phyloP scores from a whole-genome alignment of 2,329 filamentous ascomycete species.

The Pyricularia sp. region DNA sequence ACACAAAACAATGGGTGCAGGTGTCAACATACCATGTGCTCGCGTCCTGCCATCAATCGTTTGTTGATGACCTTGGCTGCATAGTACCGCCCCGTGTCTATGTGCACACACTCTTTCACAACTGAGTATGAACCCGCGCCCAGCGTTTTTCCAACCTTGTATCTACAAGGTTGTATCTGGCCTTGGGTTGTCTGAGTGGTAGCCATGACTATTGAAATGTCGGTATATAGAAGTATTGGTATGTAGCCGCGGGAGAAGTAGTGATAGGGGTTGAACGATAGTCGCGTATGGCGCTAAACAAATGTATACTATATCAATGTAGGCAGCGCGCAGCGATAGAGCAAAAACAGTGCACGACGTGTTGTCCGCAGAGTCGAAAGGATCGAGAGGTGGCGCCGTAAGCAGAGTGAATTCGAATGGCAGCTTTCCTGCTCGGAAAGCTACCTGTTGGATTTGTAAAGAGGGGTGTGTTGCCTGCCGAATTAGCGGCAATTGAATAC shows the following conservation, averaged over 20 bases:
- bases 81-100: slow-evolving; percentile 96
- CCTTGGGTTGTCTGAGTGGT: slow-evolving; percentile 11
- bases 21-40: slow-evolving; percentile 76
- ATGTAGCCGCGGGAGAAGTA: not conserved
- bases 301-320: not conserved
- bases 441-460: not conserved
- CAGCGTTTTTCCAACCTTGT: slow-evolving; percentile 97
- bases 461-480: not conserved
- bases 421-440: not conserved
- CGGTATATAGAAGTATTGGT: not conserved
- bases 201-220: slow-evolving; percentile 6
- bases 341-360: not conserved
- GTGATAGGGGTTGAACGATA: not conserved
- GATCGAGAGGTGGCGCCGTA: not conserved
- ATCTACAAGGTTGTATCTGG: slow-evolving; percentile 84
- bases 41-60: slow-evolving; percentile 88
- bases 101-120: slow-evolving; percentile 97
- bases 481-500: not conserved
- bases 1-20: not conserved
- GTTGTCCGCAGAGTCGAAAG: not conserved
- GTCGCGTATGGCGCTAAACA: not conserved
- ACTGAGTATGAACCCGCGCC: slow-evolving; percentile 96
- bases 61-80: slow-evolving; percentile 99
- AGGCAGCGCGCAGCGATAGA: not conserved
- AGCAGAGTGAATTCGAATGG: not conserved